phyloP scores from a whole-genome alignment of 768 basidiomycete species.

The Boletellus ananiceps region DNA sequence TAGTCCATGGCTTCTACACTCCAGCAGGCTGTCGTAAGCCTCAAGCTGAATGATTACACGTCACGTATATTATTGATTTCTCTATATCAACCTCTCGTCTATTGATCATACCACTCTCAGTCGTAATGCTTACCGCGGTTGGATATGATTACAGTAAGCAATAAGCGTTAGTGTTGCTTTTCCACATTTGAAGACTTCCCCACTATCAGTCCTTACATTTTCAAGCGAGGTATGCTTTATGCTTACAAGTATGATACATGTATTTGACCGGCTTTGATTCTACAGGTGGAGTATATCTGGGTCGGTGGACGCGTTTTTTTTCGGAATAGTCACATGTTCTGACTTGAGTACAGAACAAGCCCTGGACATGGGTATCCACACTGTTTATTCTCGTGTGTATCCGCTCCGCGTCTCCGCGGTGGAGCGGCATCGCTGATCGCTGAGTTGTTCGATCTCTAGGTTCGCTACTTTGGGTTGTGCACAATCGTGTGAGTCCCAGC shows the following conservation, averaged over 20 bases:
- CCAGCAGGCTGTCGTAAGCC: neutral
- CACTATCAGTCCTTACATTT: neutral
- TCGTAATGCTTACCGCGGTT: neutral
- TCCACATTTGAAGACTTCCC: neutral
- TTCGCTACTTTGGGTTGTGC: slow-evolving; percentile 4
- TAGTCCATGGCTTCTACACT: neutral
- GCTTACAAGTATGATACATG: neutral
- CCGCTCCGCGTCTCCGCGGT: neutral
- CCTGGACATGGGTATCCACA: neutral
- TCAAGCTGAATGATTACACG: neutral
- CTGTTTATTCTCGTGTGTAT: slow-evolving; percentile 2
- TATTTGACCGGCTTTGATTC: neutral
- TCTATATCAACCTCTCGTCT: too few relatives aligned
- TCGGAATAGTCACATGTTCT: neutral
- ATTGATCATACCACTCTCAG: neutral
- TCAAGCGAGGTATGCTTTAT: neutral
- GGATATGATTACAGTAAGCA: slow-evolving; percentile 1
- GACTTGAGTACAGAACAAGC: neutral
- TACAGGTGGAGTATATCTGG: slow-evolving; percentile 8
- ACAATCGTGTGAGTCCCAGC: neutral
- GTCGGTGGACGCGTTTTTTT: neutral
- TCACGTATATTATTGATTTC: neutral
- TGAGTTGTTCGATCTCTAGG: neutral
- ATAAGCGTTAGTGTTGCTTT: neutral
- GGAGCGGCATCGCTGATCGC: too few relatives aligned